phyloP scores from a whole-genome alignment of 805 yeast genomes.

The Sugiyamaella chiloensis region DNA sequence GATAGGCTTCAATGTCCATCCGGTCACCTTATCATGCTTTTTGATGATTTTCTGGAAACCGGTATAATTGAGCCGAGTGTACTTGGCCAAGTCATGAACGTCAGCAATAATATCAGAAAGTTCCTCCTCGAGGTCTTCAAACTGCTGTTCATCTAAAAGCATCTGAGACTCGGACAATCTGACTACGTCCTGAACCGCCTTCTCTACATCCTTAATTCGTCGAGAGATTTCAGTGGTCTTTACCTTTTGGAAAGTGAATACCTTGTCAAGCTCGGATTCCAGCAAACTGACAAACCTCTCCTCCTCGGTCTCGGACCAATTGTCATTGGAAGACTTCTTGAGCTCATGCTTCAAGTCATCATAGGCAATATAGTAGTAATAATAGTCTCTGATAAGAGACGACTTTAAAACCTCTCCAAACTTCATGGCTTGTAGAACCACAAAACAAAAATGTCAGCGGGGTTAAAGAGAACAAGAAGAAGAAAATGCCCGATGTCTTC shows the following conservation, averaged over 20 bases:
- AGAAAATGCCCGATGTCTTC: too few species aligned
- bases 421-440: too few species aligned
- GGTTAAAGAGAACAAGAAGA: too few species aligned
- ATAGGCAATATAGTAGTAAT: conserved; percentile 85
- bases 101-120: conserved; percentile 88
- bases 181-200: conserved; percentile 64
- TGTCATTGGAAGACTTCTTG: conserved; percentile 51
- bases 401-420: conserved; percentile 92
- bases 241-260: conserved; percentile 83
- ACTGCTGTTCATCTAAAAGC: conserved; percentile 62
- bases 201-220: conserved; percentile 78
- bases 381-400: conserved; percentile 85
- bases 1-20: conserved; percentile 78
- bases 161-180: conserved; percentile 47
- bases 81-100: conserved; percentile 94
- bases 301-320: conserved; percentile 78
- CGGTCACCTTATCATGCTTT: conserved; percentile 91
- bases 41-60: conserved; percentile 96
- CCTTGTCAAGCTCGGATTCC: conserved; percentile 88
- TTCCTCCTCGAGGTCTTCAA: conserved; percentile 71
- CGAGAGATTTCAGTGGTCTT: conserved; percentile 83
- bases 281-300: conserved; percentile 71
- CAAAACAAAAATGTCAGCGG: too few species aligned
- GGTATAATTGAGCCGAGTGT: conserved; percentile 87
- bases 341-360: conserved; percentile 85